Conservation (phyloP, 2,329 filamentous ascomycete genomes). For the Xylariales sp. region DNA sequence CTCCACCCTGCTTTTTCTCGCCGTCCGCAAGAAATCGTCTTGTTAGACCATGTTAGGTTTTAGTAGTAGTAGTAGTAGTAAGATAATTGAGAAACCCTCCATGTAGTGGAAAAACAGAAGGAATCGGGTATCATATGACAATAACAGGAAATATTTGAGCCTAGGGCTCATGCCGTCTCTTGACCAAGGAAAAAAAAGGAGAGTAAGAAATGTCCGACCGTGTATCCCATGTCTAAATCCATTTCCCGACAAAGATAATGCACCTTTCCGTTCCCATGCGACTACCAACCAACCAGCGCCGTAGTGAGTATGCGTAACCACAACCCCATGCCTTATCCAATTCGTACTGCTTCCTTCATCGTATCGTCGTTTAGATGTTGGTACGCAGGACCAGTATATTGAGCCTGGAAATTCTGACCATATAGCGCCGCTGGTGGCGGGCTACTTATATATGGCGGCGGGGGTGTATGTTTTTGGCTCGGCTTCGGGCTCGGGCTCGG, state of each 20-base stretch:
- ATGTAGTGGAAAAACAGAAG: not conserved
- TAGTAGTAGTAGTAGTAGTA: too few relatives aligned
- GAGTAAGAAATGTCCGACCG: not conserved
- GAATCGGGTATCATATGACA: slow-evolving; percentile 18
- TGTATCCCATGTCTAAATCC: slow-evolving; percentile 6
- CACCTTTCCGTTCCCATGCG: not conserved
- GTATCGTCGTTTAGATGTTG: not conserved
- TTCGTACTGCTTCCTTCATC: not conserved
- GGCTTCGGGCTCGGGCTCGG: not conserved
- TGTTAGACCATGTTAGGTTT: not conserved
- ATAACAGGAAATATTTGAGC: not conserved
- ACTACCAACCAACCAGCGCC: not conserved
- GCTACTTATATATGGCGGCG: slow-evolving; percentile 22
- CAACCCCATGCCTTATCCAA: not conserved
- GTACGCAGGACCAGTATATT: not conserved
- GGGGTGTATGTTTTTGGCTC: not conserved
- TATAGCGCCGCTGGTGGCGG: slow-evolving; percentile 18
- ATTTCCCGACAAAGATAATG: not conserved
- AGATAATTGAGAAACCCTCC: not conserved
- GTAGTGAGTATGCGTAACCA: not conserved
- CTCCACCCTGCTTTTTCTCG: not conserved
- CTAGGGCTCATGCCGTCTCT: not conserved
- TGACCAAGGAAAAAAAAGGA: not conserved
- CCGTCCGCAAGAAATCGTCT: not conserved
- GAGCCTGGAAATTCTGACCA: not conserved